Percentiles rank a stretch among this genome's conserved stretches.
Conservation (phyloP, 345 rosid genomes). For the Melastoma malabathricum region DNA sequence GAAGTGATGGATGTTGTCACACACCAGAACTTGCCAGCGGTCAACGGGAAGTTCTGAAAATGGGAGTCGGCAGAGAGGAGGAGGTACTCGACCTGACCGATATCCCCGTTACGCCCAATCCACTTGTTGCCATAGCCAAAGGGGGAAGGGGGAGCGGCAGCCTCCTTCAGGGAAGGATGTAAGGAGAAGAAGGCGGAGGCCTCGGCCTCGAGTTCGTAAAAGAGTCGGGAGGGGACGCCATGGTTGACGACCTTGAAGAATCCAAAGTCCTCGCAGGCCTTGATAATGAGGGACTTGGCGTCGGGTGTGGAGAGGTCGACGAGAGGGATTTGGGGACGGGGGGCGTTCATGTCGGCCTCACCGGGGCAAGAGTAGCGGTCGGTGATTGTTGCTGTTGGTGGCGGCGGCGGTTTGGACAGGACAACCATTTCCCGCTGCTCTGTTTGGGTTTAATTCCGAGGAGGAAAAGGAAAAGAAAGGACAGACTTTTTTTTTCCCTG, state of each 20-base stretch:
- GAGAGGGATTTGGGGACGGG: slow-evolving; percentile 11
- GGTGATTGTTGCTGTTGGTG: slow-evolving; percentile 4
- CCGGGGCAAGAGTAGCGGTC: slow-evolving; percentile 9
- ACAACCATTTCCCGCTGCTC: slow-evolving; percentile 11
- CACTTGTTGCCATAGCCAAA: slow-evolving; percentile 39
- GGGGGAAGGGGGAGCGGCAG: slow-evolving; percentile 25
- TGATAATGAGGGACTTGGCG: slow-evolving; percentile 18
- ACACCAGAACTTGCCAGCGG: slow-evolving; percentile 23
- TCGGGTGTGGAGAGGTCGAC: slow-evolving; percentile 21
- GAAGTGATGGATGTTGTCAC: neutral
- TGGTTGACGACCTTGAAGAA: slow-evolving; percentile 43
- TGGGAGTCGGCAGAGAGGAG: slow-evolving; percentile 20
- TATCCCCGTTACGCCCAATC: slow-evolving; percentile 37
- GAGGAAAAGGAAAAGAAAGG: no score
- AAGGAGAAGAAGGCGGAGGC: slow-evolving; percentile 25
- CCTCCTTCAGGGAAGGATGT: slow-evolving; percentile 23
- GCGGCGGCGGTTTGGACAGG: slow-evolving; percentile 1
- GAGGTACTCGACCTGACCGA: slow-evolving; percentile 47
- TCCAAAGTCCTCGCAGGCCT: slow-evolving; percentile 36
- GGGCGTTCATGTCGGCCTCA: neutral
- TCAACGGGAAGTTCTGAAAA: slow-evolving; percentile 5
- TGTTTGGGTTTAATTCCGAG: no score
- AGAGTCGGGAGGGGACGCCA: slow-evolving; percentile 24
- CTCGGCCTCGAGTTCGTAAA: slow-evolving; percentile 20
- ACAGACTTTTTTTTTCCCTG: no score